Conservation (phyloP, 2,329 filamentous ascomycete species). For the Cladophialophora chaetospira region DNA sequence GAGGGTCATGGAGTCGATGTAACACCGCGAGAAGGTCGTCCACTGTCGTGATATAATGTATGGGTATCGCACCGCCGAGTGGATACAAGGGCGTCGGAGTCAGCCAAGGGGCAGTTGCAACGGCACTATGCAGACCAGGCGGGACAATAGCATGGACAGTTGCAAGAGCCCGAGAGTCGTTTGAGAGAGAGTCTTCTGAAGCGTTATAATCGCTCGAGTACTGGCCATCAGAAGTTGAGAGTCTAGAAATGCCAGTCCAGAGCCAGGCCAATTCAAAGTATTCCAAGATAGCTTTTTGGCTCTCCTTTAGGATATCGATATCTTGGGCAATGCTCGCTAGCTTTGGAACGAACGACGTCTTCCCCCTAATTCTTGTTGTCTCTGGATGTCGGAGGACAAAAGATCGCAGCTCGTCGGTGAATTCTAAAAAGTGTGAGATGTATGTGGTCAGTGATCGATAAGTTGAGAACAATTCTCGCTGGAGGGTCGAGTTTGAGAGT, state of each 20-base stretch:
- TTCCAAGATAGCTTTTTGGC: not conserved
- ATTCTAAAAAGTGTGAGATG: not conserved
- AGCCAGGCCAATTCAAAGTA: not conserved
- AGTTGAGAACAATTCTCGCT: slow-evolving; percentile 2
- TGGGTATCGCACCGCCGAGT: slow-evolving; percentile 7
- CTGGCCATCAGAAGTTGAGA: not conserved
- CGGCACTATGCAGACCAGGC: not conserved
- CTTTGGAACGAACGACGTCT: not conserved
- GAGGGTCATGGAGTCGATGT: slow-evolving; percentile 2
- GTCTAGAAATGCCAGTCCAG: not conserved
- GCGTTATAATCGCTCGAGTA: not conserved
- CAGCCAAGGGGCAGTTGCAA: slow-evolving; percentile 2
- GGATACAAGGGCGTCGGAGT: slow-evolving; percentile 16
- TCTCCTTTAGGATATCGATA: no score
- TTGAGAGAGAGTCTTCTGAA: not conserved
- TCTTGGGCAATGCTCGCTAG: no score
- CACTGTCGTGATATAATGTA: slow-evolving; percentile 9
- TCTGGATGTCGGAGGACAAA: no score
- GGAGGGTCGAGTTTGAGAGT: not conserved
- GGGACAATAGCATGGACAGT: not conserved
- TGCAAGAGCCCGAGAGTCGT: not conserved
- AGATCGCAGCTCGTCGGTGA: no score
- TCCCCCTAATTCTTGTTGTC: not conserved
- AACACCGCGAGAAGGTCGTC: slow-evolving; percentile 2
- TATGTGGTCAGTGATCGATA: not conserved